Conservation (phyloP, 2,329 filamentous ascomycete genomes). For the Alternaria triticina region DNA sequence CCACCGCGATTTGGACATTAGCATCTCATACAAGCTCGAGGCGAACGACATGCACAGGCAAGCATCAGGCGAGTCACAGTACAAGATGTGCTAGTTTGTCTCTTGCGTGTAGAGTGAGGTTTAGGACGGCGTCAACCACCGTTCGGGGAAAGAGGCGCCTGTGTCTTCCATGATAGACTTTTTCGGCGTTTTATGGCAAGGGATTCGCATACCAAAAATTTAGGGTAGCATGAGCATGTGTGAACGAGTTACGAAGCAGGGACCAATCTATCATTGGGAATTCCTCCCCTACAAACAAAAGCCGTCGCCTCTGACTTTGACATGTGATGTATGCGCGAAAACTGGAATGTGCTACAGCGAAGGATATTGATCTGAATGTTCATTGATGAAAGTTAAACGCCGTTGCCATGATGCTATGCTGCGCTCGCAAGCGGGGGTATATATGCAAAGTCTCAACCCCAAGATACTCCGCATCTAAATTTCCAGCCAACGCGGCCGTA, state of each 20-base stretch:
- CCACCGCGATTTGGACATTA: slow-evolving; percentile 91
- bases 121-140: neutral
- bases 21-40: slow-evolving; percentile 80
- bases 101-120: neutral
- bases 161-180: slow-evolving; percentile 20
- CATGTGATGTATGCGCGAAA: neutral
- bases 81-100: slow-evolving; percentile 67
- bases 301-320: neutral
- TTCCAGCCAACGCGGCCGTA: neutral
- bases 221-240: slow-evolving; percentile 41
- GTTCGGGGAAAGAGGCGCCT: slow-evolving; percentile 1
- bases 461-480: neutral
- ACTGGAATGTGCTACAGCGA: neutral
- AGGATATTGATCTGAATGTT: neutral
- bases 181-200: slow-evolving; percentile 20
- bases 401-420: slow-evolving; percentile 15
- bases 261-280: slow-evolving; percentile 44
- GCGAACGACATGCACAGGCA: slow-evolving; percentile 74
- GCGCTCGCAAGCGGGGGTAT: slow-evolving; percentile 19
- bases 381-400: slow-evolving; percentile 7
- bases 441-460: slow-evolving; percentile 7
- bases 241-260: slow-evolving; percentile 42
- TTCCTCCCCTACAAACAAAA: slow-evolving; percentile 42
- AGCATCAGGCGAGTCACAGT: slow-evolving; percentile 74
- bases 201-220: slow-evolving; percentile 26